Evolutionary conservation across 805 yeast genomes (phyloP), one percentile per base, ranked within the genome.

Genomic region (Nakazawaea ambrosiae): DNA sequence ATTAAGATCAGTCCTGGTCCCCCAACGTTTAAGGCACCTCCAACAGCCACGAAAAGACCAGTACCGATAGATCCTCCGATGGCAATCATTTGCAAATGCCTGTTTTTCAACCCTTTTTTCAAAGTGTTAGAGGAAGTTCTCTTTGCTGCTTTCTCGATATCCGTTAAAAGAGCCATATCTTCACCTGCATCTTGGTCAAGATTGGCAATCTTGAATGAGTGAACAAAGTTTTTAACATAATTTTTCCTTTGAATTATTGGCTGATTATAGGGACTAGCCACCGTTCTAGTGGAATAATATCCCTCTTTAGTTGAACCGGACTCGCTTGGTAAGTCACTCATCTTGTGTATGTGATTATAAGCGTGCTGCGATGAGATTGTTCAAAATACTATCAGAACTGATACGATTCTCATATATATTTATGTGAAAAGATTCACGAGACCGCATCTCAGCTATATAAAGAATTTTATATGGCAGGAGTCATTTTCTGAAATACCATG

Each of bases 41-140:
- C 85, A 3, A 81, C 68, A 39, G 83, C 84, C 37, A 79, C 73
- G 45, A 80, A 77, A 39, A 79, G 57, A 49, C 87, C 85, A 0
- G 84, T 76, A 40, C 85, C 85, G 27, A 78, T 73, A 26, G 78
- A 68, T 31, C 82, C 78, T 27, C 84, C 84, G 31, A 80, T 74
- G 24, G 85, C 76, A 42, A 80, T 70, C 73, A 80, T 77, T 46
- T 77, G 76, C 49, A 79, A 53, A 47, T 78, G 84, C 39, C 68
- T 52, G 30, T 48, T 45, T 33, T 53, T 41, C 16, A 58, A 59
- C 33, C 17, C 19, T 11, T 26, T 33, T 9, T 15, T 11, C 12
- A 33, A 26, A 5, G 24, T 33, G 17, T 20, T 18, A 3, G 30
- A 17, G 6, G 36, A 33, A 4, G 35, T 5, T n/a, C 17, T 22